These are phyloP conservation scores for Bruguiera parviflora DNA, from an alignment of 345 rosid species.

Conservation along the genomic window DNA sequence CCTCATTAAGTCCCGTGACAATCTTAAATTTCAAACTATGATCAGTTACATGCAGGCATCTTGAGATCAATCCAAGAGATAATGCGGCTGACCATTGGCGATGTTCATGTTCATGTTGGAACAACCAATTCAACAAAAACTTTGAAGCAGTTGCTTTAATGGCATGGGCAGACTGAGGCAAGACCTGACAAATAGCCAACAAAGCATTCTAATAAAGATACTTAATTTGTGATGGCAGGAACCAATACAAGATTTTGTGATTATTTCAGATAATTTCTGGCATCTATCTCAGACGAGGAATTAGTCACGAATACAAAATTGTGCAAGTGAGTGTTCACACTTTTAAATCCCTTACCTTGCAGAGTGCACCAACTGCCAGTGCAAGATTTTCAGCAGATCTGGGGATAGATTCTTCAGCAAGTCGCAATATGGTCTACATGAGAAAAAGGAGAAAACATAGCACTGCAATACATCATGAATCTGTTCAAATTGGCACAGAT, in stretches of 20 bases:
- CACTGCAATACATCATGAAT: background rate
- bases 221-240: background rate
- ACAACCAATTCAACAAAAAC: slow-evolving; percentile 74
- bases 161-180: slow-evolving; percentile 81
- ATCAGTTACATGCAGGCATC: slow-evolving; percentile 74
- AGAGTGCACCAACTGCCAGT: slow-evolving; percentile 80
- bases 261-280: background rate
- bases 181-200: slow-evolving; percentile 44
- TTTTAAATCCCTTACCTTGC: slow-evolving; percentile 46
- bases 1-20: slow-evolving; percentile 76
- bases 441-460: slow-evolving; percentile 8
- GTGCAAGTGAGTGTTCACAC: slow-evolving; percentile 6
- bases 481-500: background rate
- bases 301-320: background rate
- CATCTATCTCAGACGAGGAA: background rate
- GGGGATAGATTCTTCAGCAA: slow-evolving; percentile 76
- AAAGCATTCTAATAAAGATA: slow-evolving; percentile 8
- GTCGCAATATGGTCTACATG: slow-evolving; percentile 52
- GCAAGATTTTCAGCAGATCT: slow-evolving; percentile 85
- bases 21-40: slow-evolving; percentile 72
- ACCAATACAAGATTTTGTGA: background rate
- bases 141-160: slow-evolving; percentile 72
- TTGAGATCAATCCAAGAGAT: slow-evolving; percentile 83
- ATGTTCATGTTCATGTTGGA: slow-evolving; percentile 80
- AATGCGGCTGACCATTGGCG: slow-evolving; percentile 95